Evolutionary conservation across 1,284 basidiomycete genomes (phyloP).

Genomic region (Cystobasidiaceae sp.): DNA sequence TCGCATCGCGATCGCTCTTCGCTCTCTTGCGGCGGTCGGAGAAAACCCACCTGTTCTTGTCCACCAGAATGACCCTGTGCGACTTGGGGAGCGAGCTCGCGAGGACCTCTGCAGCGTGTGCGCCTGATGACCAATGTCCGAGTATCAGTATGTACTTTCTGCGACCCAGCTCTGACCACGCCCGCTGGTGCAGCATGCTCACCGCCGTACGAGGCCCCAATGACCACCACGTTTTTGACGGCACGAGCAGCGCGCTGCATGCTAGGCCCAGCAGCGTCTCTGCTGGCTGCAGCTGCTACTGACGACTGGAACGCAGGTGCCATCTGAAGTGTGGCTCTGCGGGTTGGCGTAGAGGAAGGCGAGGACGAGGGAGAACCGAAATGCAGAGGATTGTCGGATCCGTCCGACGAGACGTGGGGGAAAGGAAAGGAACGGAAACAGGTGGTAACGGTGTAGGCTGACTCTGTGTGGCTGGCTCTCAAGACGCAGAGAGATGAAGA

Average conservation of each 20-base stretch:
- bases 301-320: constrained; percentile 7
- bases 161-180: too few relatives aligned
- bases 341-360: not conserved
- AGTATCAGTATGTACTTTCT: too few relatives aligned
- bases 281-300: constrained; percentile 14
- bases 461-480: too few relatives aligned
- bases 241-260: constrained; percentile 7
- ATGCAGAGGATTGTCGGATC: too few relatives aligned
- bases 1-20: constrained; percentile 4
- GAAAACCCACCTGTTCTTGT: constrained; percentile 38
- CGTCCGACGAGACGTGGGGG: too few relatives aligned
- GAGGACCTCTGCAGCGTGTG: constrained; percentile 39
- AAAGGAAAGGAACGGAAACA: not conserved
- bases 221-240: constrained; percentile 41
- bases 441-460: not conserved
- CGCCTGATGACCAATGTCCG: too few relatives aligned
- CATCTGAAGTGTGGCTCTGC: not conserved
- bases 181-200: not conserved
- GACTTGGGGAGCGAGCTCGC: constrained; percentile 34
- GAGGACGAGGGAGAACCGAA: too few relatives aligned
- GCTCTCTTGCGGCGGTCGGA: too few relatives aligned
- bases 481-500: too few relatives aligned
- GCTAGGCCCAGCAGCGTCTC: not conserved
- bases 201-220: constrained; percentile 42
- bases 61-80: constrained; percentile 41